Base-by-base conservation (phyloP, 306 rosid species). In the Quillaja saponaria region DNA sequence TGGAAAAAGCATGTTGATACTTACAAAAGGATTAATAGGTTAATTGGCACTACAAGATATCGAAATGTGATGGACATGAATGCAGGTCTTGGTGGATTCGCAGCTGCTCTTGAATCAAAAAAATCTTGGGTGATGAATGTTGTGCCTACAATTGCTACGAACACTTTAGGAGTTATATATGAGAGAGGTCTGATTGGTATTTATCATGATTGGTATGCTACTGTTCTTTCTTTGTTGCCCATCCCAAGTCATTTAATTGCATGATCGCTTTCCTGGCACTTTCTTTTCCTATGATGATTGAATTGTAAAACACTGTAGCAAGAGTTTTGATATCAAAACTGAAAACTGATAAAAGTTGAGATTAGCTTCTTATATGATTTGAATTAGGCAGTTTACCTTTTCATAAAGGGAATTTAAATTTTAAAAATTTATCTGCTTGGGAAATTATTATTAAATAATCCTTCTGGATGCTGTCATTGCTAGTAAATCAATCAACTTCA, bases 71-170 rank as follows among this genome's bases (percentile, higher is more conserved):
- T 94, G 97, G 99, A 94, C 78, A 89, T 94, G 99, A 94, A 94
- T 75, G 96, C 99, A 49, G 92, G 81, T 67, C 95, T 94, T 10
- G 99, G 99, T 53, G 99, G 99, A 78, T 94, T 94, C 72, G 95
- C 90, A 18, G 97, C 97, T 20, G 85, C 97, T 25, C 77, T 89
- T 47, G 95, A 94, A 54, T 89, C 97, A 9, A 75, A 55, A 49
- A 84, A 86, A 58, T 85, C 96, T 54, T 89, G 99, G 99, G 95
- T 87, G 77, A 89, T 94, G 97, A 94, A 87, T 80, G 97, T 85
- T 20, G 96, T 89, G 51, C 97, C 99, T 49, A 69, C 95, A 16
- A 71, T 80, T 68, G 87, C 96, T 38, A 58, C 80, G 68, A 83
- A 94, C 81, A 87, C 96, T 64, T 76, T 94, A 34, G 99, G 96